Base-by-base conservation (phyloP, 73 alveolate species). In the Paraurostyla sp. region DNA sequence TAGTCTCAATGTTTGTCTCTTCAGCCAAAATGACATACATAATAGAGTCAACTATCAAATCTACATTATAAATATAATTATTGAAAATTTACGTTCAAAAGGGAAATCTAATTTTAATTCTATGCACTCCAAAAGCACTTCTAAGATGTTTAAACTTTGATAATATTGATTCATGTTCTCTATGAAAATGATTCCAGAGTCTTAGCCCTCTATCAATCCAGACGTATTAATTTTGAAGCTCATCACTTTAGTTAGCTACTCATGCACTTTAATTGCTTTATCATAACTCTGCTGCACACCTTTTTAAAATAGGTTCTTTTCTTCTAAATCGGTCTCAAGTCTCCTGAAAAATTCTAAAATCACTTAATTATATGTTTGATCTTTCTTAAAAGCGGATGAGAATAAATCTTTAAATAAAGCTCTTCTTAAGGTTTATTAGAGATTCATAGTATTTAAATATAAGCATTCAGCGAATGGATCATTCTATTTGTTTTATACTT, bases 71-170 rank as follows among this genome's bases (percentile, higher is more conserved):
- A 7, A 1, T 45, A 43, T 40, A 11, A 11, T 29, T 45, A 29
- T 16, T n/a, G 0, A 22, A 7, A 11, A 57, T 48, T 57, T 81
- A 81, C 91, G 83, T 40, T 85, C 92, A 45, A 85, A 69, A 7
- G 92, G 92, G 49, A 85, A 85, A 45, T 85, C 92, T 35, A 85
- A 22, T 49, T 45, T 85, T 71, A 85, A 13, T 50, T 85, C 87
- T 25, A 85, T 68, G 76, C 92, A 85, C 15, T 69, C 80, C 0
- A 46, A 32, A 32, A 85, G 42, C 23, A 18, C 76, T 22, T 51
- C 57, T 40, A 85, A 36, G 9, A 60, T 41, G 25, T 65, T 36
- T 2, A 85, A 0, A 6, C 87, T 22, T 33, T 65, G 20, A 48
- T 59, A 46, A 46, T 40, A 83, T 33, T 83, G 27, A 41, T 27